Evolutionary conservation across 768 basidiomycete species (phyloP).

Genomic region (Tulasnella sp.): DNA sequence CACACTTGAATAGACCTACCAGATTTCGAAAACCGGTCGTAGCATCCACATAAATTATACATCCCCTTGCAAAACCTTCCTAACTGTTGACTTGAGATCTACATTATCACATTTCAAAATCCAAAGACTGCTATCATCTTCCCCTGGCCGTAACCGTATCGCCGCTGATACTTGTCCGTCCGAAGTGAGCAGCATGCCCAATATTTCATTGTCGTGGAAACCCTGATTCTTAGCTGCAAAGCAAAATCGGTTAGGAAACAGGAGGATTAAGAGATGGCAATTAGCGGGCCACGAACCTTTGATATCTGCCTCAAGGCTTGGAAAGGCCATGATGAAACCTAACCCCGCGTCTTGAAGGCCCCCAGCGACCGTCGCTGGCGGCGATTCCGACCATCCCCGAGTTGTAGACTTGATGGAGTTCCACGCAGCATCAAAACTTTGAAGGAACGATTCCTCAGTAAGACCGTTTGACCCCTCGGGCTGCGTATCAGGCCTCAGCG

Average conservation of each 20-base stretch:
- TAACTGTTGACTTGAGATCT: neutral
- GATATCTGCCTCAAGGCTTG: neutral
- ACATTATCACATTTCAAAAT: constrained; percentile 21
- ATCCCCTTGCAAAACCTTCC: constrained; percentile 1
- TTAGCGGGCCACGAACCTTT: neutral
- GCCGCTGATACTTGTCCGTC: neutral
- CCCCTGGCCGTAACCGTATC: constrained; percentile 21
- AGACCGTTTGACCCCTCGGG: neutral
- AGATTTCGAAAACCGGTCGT: neutral
- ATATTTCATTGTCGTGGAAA: neutral
- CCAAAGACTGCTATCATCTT: constrained; percentile 24
- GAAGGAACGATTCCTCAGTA: constrained; percentile 2
- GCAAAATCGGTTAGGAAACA: neutral
- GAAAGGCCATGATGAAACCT: neutral
- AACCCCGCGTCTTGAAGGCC: constrained; percentile 30
- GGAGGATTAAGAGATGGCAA: neutral
- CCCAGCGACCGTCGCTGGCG: constrained; percentile 48
- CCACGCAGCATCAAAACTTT: constrained; percentile 50
- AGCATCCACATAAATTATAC: neutral
- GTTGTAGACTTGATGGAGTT: constrained; percentile 34
- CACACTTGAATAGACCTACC: neutral
- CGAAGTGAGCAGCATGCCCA: neutral
- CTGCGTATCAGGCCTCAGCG: neutral
- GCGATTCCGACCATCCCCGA: constrained; percentile 63
- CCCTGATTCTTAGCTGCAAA: neutral